Conservation (phyloP, 345 rosid species). For the Heritiera fomes region DNA sequence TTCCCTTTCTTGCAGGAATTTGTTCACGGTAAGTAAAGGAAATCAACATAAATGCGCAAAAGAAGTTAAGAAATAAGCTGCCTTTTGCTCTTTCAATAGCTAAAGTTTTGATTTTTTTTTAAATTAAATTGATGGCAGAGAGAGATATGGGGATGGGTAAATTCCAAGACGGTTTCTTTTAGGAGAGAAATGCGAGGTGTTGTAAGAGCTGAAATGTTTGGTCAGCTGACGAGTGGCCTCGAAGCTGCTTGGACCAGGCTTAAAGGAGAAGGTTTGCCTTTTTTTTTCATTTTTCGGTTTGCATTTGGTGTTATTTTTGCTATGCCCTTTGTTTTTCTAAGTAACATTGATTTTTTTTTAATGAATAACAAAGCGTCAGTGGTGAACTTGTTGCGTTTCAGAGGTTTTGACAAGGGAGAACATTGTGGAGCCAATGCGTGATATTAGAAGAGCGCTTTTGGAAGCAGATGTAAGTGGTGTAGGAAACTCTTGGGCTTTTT, state of each 20-base stretch:
- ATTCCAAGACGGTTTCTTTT: background rate
- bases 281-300: background rate
- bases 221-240: conserved; percentile 87
- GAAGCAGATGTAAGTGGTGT: conserved; percentile 94
- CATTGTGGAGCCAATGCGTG: conserved; percentile 94
- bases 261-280: conserved; percentile 78
- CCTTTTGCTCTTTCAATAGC: background rate
- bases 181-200: conserved; percentile 48
- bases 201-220: conserved; percentile 94
- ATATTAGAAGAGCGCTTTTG: conserved; percentile 91
- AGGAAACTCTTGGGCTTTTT: conserved; percentile 8
- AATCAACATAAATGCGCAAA: background rate
- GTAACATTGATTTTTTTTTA: background rate
- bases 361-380: background rate
- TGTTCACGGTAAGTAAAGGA: conserved; percentile 48
- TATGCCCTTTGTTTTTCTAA: background rate
- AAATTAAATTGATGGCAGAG: too few species aligned
- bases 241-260: conserved; percentile 98
- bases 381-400: conserved; percentile 35
- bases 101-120: background rate
- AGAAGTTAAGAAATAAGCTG: background rate
- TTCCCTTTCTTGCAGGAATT: conserved; percentile 53
- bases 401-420: conserved; percentile 95
- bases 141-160: too few species aligned
- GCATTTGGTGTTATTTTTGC: background rate